Conservation (phyloP, 139 green algal species). For the Penium margaritaceum region DNA sequence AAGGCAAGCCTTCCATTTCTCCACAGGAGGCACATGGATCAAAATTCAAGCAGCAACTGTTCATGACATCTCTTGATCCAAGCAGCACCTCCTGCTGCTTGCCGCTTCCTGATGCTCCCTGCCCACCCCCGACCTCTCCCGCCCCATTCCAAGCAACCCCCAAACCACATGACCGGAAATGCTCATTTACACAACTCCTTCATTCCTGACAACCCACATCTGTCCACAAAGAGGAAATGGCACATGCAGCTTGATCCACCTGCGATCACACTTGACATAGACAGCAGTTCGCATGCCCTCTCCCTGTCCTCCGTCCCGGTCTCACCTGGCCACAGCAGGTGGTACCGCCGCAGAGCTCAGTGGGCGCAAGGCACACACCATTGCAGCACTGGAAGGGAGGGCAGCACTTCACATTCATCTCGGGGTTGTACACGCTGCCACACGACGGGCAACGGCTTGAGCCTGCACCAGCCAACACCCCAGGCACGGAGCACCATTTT, state of each 20-base stretch:
- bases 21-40: too few species aligned
- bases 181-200: background rate
- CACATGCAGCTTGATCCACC: background rate
- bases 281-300: too few species aligned
- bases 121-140: too few species aligned
- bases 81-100: too few species aligned
- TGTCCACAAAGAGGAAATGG: background rate
- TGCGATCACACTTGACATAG: too few species aligned
- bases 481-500: background rate
- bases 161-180: too few species aligned
- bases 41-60: too few species aligned
- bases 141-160: too few species aligned
- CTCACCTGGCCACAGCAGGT: constrained; percentile 6
- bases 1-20: background rate
- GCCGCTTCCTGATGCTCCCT: too few species aligned
- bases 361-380: constrained; percentile 1
- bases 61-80: too few species aligned
- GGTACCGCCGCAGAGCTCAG: background rate
- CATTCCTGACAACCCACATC: background rate
- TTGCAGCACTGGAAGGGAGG: constrained; percentile 8
- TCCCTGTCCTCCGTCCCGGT: too few species aligned
- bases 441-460: background rate
- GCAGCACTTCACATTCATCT: constrained; percentile 1
- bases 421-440: background rate
- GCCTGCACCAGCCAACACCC: background rate